A percentile compares a stretch with the other conserved stretches of the same genome.
phyloP scores from a whole-genome alignment of 2,329 filamentous ascomycete genomes.

The Leptographium radiaticola region DNA sequence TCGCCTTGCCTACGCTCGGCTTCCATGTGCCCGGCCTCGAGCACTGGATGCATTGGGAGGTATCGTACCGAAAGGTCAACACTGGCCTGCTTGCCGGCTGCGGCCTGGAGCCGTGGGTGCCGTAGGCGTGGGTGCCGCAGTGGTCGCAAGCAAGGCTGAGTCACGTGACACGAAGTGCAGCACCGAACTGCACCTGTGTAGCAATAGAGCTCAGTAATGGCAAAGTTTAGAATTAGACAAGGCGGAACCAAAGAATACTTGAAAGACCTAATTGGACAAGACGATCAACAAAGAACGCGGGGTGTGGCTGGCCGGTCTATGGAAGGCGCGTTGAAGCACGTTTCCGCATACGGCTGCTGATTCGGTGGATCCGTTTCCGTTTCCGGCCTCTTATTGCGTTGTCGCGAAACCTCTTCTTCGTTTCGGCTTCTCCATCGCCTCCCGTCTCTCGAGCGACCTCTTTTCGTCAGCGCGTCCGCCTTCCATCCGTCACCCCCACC shows the following conservation, averaged over 20 bases:
- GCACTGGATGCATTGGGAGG: constrained; percentile 34
- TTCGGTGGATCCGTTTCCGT: neutral
- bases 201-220: too few species aligned
- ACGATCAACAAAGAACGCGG: too few species aligned
- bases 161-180: neutral
- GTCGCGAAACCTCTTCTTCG: too few species aligned
- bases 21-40: constrained; percentile 32
- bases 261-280: too few species aligned
- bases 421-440: too few species aligned
- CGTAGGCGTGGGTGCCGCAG: neutral
- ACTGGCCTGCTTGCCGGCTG: constrained; percentile 19
- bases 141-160: too few species aligned
- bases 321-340: neutral
- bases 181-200: neutral
- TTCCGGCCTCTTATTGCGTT: too few species aligned
- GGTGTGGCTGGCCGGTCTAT: too few species aligned
- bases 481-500: too few species aligned
- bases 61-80: constrained; percentile 38
- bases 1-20: constrained; percentile 41
- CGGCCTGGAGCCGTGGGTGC: neutral
- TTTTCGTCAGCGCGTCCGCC: too few species aligned
- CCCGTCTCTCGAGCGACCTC: neutral
- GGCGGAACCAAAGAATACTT: too few species aligned
- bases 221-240: too few species aligned
- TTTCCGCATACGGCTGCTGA: neutral